phyloP scores from a whole-genome alignment of 768 basidiomycete genomes.

The Russula lepida region DNA sequence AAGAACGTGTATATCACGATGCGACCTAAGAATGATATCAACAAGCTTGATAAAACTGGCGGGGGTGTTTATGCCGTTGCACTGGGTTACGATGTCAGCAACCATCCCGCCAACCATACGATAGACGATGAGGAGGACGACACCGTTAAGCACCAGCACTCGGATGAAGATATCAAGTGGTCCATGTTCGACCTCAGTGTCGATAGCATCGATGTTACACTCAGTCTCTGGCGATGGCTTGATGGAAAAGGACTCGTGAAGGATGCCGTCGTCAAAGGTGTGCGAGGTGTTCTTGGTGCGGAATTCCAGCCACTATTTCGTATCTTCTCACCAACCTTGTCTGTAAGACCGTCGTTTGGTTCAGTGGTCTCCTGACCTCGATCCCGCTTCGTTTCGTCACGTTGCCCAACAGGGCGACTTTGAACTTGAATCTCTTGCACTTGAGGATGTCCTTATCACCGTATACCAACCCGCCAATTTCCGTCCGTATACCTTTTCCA shows the following conservation, averaged over 20 bases:
- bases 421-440: conserved; percentile 77
- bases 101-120: conserved; percentile 62
- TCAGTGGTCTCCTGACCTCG: conserved; percentile 72
- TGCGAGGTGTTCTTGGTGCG: conserved; percentile 85
- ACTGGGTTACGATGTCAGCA: conserved; percentile 67
- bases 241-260: conserved; percentile 92
- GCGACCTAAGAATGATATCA: conserved; percentile 36
- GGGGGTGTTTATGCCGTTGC: conserved; percentile 44
- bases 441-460: conserved; percentile 91
- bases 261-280: conserved; percentile 88
- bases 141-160: conserved; percentile 19
- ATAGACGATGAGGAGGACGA: conserved; percentile 52
- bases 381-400: conserved; percentile 78
- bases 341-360: conserved; percentile 76
- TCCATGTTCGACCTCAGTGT: conserved; percentile 91
- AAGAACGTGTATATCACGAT: conserved; percentile 94
- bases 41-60: not conserved
- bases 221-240: conserved; percentile 87
- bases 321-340: not conserved
- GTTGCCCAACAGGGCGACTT: conserved; percentile 74
- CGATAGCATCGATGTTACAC: conserved; percentile 90
- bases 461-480: conserved; percentile 91
- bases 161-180: conserved; percentile 59
- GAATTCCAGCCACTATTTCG: not conserved
- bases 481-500: conserved; percentile 84